Conservation (phyloP, 805 yeast genomes). For the Metschnikowia reukaufii region DNA sequence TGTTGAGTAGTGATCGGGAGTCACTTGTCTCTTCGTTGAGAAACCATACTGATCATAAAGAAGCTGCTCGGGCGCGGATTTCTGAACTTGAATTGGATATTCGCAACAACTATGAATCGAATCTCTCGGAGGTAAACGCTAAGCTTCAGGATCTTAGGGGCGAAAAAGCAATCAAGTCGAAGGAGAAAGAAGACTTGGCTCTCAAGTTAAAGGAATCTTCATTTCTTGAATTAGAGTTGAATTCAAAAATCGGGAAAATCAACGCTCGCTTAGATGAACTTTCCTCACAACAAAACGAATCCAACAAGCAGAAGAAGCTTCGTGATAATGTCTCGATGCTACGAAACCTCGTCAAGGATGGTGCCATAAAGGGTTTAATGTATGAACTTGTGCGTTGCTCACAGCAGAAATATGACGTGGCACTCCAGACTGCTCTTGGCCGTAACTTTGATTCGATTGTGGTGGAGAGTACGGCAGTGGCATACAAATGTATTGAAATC, state of each 20-base stretch:
- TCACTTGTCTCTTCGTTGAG: conserved; percentile 33
- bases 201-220: conserved; percentile 37
- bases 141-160: conserved; percentile 34
- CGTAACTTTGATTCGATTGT: conserved; percentile 76
- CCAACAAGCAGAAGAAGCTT: conserved; percentile 63
- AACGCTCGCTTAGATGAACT: conserved; percentile 66
- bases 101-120: conserved; percentile 38
- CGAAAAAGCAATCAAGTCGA: conserved; percentile 27
- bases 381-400: conserved; percentile 78
- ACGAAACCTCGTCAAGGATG: conserved; percentile 67
- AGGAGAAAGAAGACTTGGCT: conserved; percentile 28
- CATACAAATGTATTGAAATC: conserved; percentile 73
- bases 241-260: conserved; percentile 59
- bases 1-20: conserved; percentile 44
- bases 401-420: conserved; percentile 67
- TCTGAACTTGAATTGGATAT: conserved; percentile 37
- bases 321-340: conserved; percentile 72
- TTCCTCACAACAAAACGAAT: conserved; percentile 73
- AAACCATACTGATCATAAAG: conserved; percentile 31
- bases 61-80: conserved; percentile 40
- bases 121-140: conserved; percentile 26
- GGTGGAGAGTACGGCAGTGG: conserved; percentile 70
- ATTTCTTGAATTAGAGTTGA: conserved; percentile 58
- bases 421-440: conserved; percentile 78
- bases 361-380: conserved; percentile 78